A percentile compares a stretch with the other conserved stretches of the same genome.
Conservation (phyloP, 164 flowering plant species). For the Aristolochia californica region DNA sequence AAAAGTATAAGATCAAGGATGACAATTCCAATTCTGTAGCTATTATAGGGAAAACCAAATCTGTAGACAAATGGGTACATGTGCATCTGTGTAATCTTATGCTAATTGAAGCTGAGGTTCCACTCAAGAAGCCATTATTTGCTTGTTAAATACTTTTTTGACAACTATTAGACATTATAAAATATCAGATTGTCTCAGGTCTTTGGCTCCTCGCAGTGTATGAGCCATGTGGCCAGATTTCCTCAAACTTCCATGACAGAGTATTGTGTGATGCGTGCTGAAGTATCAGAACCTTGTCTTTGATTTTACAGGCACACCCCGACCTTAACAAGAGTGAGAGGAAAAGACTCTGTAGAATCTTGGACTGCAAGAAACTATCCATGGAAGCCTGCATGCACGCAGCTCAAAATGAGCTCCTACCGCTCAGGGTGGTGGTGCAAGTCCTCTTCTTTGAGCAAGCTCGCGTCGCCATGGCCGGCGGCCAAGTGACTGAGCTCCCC, state of each 20-base stretch:
- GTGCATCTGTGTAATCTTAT: too few species aligned
- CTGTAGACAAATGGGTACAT: too few species aligned
- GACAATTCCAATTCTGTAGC: too few species aligned
- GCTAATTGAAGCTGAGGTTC: neutral
- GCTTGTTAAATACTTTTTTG: neutral
- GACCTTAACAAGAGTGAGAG: slow-evolving; percentile 78
- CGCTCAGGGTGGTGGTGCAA: slow-evolving; percentile 88
- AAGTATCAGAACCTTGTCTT: too few species aligned
- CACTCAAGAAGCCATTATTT: neutral
- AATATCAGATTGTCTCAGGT: neutral
- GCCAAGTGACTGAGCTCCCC: slow-evolving; percentile 58
- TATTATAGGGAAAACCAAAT: too few species aligned
- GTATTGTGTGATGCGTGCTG: too few species aligned
- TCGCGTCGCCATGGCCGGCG: slow-evolving; percentile 53
- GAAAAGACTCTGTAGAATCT: slow-evolving; percentile 61
- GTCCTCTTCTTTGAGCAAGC: slow-evolving; percentile 94
- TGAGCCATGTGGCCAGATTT: too few species aligned
- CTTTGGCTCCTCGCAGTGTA: neutral
- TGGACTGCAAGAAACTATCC: slow-evolving; percentile 94
- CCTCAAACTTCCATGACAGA: too few species aligned
- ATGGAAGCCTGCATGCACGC: slow-evolving; percentile 91
- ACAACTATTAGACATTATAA: neutral
- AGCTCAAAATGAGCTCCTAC: slow-evolving; percentile 87
- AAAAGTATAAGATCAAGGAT: too few species aligned
- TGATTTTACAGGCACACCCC: slow-evolving; percentile 56